Percentiles rank a stretch among this genome's conserved stretches.
These are phyloP conservation scores for Cardamine chenopodiifolia DNA, from an alignment of 345 rosid species.

Conservation along the genomic window DNA sequence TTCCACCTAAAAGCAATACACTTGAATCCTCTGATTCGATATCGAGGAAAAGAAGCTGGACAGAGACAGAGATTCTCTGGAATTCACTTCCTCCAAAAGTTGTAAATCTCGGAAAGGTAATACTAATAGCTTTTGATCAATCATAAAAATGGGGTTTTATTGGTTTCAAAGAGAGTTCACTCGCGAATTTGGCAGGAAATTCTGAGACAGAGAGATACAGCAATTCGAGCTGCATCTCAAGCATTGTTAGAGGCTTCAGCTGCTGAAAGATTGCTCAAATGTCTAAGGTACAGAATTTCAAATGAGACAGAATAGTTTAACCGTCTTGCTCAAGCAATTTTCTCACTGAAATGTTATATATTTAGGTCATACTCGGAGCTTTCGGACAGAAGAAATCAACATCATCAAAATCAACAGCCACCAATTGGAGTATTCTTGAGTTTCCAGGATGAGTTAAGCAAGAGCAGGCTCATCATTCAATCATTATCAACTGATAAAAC, in stretches of 20 bases:
- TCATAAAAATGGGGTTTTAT: background rate
- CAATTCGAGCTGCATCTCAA: slow-evolving; percentile 57
- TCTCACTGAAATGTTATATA: background rate
- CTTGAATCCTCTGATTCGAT: slow-evolving; percentile 36
- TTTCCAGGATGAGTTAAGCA: slow-evolving; percentile 60
- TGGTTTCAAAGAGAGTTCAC: background rate
- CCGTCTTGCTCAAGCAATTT: slow-evolving; percentile 10
- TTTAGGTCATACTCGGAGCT: slow-evolving; percentile 67
- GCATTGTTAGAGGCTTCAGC: slow-evolving; percentile 73
- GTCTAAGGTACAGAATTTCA: slow-evolving; percentile 53
- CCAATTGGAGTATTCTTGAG: slow-evolving; percentile 54
- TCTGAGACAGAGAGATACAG: slow-evolving; percentile 55
- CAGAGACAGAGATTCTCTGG: slow-evolving; percentile 53
- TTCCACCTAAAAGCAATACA: slow-evolving; percentile 32
- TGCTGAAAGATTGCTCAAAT: slow-evolving; percentile 64
- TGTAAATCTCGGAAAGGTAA: slow-evolving; percentile 66
- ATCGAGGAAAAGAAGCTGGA: slow-evolving; percentile 37
- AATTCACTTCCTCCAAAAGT: slow-evolving; percentile 57
- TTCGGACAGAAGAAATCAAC: slow-evolving; percentile 40
- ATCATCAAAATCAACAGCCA: slow-evolving; percentile 42
- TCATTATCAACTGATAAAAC: slow-evolving; percentile 42
- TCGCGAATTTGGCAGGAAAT: slow-evolving; percentile 49
- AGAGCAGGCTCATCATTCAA: slow-evolving; percentile 49
- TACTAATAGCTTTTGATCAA: background rate
- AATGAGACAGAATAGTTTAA: background rate